Evolutionary conservation across 202 grass and related monocot species (phyloP).

Genomic region (Setaria italica): DNA sequence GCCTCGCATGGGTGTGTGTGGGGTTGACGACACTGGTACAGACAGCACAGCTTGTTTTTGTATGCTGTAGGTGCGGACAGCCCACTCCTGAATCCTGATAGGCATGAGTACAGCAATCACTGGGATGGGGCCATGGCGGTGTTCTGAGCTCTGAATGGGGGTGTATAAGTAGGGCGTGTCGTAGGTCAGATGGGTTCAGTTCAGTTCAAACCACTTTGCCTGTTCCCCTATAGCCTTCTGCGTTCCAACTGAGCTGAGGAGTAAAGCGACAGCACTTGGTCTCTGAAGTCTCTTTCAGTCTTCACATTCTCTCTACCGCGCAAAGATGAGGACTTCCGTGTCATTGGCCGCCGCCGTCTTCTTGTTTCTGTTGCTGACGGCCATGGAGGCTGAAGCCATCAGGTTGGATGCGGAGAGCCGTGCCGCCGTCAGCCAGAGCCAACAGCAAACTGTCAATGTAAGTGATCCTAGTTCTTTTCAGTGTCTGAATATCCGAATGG

Average conservation of each 20-base stretch:
- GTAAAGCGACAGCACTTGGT: neutral
- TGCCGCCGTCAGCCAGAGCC: conserved; percentile 4
- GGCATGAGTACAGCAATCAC: conserved; percentile 36
- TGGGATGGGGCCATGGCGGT: neutral
- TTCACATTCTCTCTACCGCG: neutral
- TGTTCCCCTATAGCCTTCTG: neutral
- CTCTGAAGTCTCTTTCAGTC: neutral
- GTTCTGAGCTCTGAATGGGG: neutral
- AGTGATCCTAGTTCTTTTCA: conserved; percentile 7
- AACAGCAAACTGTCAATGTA: conserved; percentile 46
- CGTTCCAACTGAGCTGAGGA: conserved; percentile 12
- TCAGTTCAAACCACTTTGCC: conserved; percentile 36
- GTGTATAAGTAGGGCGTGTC: conserved; percentile 43
- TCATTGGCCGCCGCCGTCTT: neutral
- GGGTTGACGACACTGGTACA: conserved; percentile 26
- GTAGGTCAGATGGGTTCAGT: conserved; percentile 7
- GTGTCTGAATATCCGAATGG: neutral
- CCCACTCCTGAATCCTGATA: conserved; percentile 31
- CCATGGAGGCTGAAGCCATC: conserved; percentile 40
- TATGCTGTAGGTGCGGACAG: neutral
- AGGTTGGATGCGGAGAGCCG: conserved; percentile 59
- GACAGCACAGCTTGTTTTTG: conserved; percentile 34
- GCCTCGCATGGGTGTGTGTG: conserved; percentile 5
- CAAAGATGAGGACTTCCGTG: conserved; percentile 39
- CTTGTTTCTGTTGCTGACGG: conserved; percentile 29